Percentiles rank a stretch among this genome's conserved stretches.
Evolutionary conservation across 352 stramenopile genomes (phyloP).

Genomic region (Salisapilia sapeloensis): DNA sequence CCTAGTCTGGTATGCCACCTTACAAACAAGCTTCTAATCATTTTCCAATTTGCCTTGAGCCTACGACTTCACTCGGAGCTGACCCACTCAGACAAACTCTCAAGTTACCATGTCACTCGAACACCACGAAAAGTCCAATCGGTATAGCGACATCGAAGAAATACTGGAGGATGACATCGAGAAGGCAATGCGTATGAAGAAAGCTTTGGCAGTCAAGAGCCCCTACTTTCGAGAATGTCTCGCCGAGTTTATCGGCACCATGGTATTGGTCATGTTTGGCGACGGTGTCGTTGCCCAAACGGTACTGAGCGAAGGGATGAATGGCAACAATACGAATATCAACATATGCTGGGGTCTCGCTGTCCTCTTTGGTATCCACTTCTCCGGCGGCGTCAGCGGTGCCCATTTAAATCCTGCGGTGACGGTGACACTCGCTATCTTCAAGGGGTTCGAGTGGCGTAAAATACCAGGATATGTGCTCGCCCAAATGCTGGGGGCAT

Average conservation of each 20-base stretch:
- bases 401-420: slow-evolving; percentile 54
- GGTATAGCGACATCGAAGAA: too few relatives aligned
- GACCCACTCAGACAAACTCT: too few relatives aligned
- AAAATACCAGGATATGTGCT: slow-evolving; percentile 37
- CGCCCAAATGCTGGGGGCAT: slow-evolving; percentile 30
- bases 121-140: too few relatives aligned
- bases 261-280: slow-evolving; percentile 49
- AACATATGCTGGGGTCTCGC: slow-evolving; percentile 56
- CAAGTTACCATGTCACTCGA: too few relatives aligned
- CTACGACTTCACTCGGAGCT: too few relatives aligned
- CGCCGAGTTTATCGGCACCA: slow-evolving; percentile 39
- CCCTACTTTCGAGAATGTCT: slow-evolving; percentile 33
- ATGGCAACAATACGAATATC: slow-evolving; percentile 52
- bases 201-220: slow-evolving; percentile 18
- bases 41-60: too few relatives aligned
- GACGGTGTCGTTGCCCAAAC: slow-evolving; percentile 45
- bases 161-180: too few relatives aligned
- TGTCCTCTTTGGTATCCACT: slow-evolving; percentile 53
- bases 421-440: slow-evolving; percentile 28
- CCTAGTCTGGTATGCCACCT: too few relatives aligned
- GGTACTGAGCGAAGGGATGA: slow-evolving; percentile 21
- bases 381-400: slow-evolving; percentile 26
- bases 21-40: too few relatives aligned
- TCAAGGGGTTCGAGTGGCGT: slow-evolving; percentile 25
- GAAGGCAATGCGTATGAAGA: neutral